Conservation (phyloP, 1,139 yeast genomes). For the Magnusiomyces magnusii region DNA sequence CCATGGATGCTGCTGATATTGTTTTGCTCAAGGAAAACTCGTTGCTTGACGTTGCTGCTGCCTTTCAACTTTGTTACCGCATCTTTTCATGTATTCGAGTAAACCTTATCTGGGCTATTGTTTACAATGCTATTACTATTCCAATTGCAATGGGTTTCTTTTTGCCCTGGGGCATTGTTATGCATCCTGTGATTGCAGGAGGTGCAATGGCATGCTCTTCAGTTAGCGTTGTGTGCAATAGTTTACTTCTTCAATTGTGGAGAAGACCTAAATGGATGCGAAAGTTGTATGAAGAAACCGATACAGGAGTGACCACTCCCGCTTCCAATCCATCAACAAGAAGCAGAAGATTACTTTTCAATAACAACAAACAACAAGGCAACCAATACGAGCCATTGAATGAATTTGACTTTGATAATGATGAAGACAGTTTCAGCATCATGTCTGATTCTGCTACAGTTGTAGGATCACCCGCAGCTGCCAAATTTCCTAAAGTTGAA, state of each 20-base stretch:
- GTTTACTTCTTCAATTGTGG: conserved; percentile 51
- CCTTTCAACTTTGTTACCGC: conserved; percentile 60
- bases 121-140: conserved; percentile 80
- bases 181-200: conserved; percentile 81
- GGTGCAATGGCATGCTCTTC: conserved; percentile 92
- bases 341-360: no score
- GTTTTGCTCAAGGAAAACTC: conserved; percentile 49
- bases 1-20: conserved; percentile 91
- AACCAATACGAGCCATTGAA: background rate
- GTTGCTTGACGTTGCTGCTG: conserved; percentile 59
- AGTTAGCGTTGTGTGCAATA: conserved; percentile 77
- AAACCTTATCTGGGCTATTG: conserved; percentile 78
- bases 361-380: no score
- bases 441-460: background rate
- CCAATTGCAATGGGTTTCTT: conserved; percentile 94
- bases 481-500: background rate
- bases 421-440: background rate
- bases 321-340: no score
- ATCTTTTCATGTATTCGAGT: conserved; percentile 71
- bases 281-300: background rate
- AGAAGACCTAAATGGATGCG: conserved; percentile 28
- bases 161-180: conserved; percentile 70
- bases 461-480: background rate
- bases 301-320: background rate
- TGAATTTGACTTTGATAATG: background rate